Evolutionary conservation across 2,329 filamentous ascomycete species (phyloP).

Genomic region (Fusarium temperatum): DNA sequence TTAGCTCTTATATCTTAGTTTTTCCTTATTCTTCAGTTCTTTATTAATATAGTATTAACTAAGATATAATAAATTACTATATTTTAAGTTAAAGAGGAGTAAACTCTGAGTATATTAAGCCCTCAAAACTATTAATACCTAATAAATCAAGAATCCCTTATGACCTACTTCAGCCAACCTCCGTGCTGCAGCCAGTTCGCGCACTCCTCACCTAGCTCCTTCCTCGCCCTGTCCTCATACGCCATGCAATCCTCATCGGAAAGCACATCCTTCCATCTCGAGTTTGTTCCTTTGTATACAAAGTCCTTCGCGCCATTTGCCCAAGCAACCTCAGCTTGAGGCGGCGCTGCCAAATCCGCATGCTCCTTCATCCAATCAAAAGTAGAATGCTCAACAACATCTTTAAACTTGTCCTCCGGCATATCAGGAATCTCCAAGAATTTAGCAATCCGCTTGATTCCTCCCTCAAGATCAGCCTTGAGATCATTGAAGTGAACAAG

Average conservation of each 20-base stretch:
- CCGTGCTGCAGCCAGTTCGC: background rate
- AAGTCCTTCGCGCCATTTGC: slow-evolving; percentile 1
- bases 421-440: background rate
- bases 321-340: slow-evolving; percentile 3
- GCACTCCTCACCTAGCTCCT: slow-evolving; percentile 6
- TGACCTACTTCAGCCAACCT: background rate
- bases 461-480: background rate
- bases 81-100: no score
- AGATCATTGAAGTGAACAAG: slow-evolving; percentile 11
- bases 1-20: no score
- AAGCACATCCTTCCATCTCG: background rate
- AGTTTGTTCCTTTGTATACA: slow-evolving; percentile 2
- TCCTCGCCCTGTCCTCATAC: background rate
- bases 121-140: no score
- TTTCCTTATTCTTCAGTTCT: no score
- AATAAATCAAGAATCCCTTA: no score
- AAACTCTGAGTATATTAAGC: no score
- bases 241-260: background rate
- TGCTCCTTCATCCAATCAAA: slow-evolving; percentile 23
- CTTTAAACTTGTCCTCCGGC: slow-evolving; percentile 1
- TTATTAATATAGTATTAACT: no score
- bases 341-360: background rate
- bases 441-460: background rate
- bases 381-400: background rate
- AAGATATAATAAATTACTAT: no score